These are phyloP conservation scores for Heterococcus sp. DNA, from an alignment of 108 stramenopile genomes.

Conservation along the genomic window DNA sequence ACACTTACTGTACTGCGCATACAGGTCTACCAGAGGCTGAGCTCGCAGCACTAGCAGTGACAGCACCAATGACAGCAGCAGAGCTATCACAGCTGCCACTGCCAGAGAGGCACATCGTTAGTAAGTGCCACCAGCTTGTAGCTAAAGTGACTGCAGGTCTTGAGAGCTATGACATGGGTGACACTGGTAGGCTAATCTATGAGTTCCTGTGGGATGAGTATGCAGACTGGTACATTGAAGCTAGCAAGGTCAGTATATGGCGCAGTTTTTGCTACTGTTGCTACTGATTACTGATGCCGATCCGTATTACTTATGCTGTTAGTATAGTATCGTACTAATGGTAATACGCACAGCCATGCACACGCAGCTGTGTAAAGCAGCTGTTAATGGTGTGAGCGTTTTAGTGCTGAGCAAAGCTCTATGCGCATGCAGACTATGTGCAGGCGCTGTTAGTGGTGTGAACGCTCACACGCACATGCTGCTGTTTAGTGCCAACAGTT, in stretches of 20 bases:
- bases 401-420: too few relatives aligned
- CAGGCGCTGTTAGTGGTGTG: too few relatives aligned
- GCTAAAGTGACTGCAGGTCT: conserved; percentile 76
- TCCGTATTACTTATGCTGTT: too few relatives aligned
- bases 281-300: background rate
- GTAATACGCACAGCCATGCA: too few relatives aligned
- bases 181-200: conserved; percentile 52
- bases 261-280: conserved; percentile 20
- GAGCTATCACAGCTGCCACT: conserved; percentile 70
- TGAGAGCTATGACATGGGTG: conserved; percentile 59
- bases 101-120: conserved; percentile 85
- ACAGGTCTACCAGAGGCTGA: conserved; percentile 55
- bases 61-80: conserved; percentile 67
- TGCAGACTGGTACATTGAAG: conserved; percentile 78
- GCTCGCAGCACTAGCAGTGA: conserved; percentile 58
- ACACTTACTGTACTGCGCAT: background rate
- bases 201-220: conserved; percentile 95
- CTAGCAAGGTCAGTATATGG: conserved; percentile 25
- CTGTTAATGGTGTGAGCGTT: too few relatives aligned
- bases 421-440: too few relatives aligned
- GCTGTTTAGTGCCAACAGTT: too few relatives aligned
- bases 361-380: too few relatives aligned
- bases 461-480: too few relatives aligned
- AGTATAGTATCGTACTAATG: too few relatives aligned
- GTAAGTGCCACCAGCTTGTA: conserved; percentile 78